Conservation (phyloP, 1,139 yeast species). For the Debaryomycetaceae sp. region DNA sequence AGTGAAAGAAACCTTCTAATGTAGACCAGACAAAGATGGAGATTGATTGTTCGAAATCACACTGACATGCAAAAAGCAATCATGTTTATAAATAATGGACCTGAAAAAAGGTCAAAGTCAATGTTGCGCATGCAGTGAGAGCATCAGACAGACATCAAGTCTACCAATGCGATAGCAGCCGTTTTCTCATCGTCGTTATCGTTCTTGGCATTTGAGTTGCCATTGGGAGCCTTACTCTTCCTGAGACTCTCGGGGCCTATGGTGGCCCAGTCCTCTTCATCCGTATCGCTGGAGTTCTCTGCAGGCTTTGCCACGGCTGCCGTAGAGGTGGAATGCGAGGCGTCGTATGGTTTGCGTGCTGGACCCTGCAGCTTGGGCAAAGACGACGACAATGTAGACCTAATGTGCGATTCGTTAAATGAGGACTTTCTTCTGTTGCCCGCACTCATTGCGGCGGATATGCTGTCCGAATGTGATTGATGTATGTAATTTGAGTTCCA, state of each 20-base stretch:
- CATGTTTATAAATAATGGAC: no score
- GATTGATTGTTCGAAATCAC: no score
- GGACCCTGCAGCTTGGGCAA: slow-evolving; percentile 14
- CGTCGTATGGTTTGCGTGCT: slow-evolving; percentile 2
- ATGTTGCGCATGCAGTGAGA: no score
- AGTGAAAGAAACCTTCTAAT: no score
- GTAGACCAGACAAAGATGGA: no score
- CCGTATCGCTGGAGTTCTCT: slow-evolving; percentile 50
- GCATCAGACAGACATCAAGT: slow-evolving; percentile 41
- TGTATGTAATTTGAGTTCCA: slow-evolving; percentile 22
- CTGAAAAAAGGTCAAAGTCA: no score
- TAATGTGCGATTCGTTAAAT: slow-evolving; percentile 42
- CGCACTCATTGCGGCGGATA: slow-evolving; percentile 18
- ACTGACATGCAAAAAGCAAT: no score
- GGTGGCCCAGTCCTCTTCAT: slow-evolving; percentile 93
- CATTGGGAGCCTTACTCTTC: slow-evolving; percentile 2
- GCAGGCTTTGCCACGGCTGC: background rate
- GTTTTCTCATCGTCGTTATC: slow-evolving; percentile 40
- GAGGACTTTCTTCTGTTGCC: slow-evolving; percentile 38
- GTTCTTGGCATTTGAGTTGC: slow-evolving; percentile 5
- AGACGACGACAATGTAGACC: slow-evolving; percentile 37
- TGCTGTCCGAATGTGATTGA: slow-evolving; percentile 16
- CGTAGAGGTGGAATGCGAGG: background rate
- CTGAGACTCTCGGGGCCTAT: slow-evolving; percentile 72
- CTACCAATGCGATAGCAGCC: slow-evolving; percentile 64